Base-by-base conservation (phyloP, 2,329 filamentous ascomycete genomes). In the Huntiella moniliformis region DNA sequence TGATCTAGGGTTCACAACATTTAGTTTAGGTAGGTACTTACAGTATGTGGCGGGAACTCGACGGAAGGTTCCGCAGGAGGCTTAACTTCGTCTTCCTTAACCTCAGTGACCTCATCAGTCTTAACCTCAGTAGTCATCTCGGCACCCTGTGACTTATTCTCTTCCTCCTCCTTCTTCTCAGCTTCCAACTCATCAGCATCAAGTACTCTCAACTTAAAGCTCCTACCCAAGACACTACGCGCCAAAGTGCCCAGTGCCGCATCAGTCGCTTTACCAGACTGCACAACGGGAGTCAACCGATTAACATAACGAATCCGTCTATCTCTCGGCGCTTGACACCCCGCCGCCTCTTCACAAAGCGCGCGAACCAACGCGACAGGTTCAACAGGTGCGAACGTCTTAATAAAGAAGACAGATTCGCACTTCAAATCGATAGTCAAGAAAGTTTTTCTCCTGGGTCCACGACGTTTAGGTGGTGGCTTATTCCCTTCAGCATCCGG, bases 241-340 rank as follows among this genome's bases (percentile, higher is more conserved):
- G 75, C 77, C 18, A 85, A 67, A 52, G 75, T 73, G 42, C 76
- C 70, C 5, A 91, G 62, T 1, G 79, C 80, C 39, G 70, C 73
- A 52, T 79, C 71, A 11, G 73, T 81, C 31, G 83, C 80, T 59
- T 77, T 83, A 6, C 74, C 66, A 38, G 66, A 68, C 35, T 64
- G 56, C 15, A 62, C 60, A 44, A 74, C 63, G 2, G 72, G 72
- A 10, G 70, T 73, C 52, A 73, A 53, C 15, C 65, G 64, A 57
- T 79, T 79, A 42, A 79, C 61, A 54, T 78, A 78, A 51, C 67
- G 67, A 50, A 65, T 64, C 54, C 66, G 71, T 42, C 68, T 61
- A 44, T 64, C 57, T 45, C 56, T 58, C 33, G 62, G 60, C 36
- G 65, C 61, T 3, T 57, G 57, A 16, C 65, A 66, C 5, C 54